Evolutionary conservation across 768 basidiomycete genomes (phyloP), one percentile per base, ranked within the genome.

Genomic region (Russula griseocarnosa): DNA sequence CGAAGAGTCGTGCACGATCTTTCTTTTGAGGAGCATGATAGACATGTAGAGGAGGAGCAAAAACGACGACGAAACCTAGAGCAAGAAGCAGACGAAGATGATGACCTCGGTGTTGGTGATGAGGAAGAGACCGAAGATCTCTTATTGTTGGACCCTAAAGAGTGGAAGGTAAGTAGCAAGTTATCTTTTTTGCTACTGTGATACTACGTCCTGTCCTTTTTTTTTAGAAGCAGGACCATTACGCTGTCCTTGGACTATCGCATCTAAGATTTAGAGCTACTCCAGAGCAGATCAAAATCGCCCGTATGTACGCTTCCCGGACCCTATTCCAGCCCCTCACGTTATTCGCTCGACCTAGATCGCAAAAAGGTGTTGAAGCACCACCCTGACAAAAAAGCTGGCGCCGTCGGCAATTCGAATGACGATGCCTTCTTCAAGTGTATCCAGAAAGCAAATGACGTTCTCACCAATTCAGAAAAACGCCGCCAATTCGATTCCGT

Each of bases 341-440:
- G 49, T 62, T 58, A 40, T 34, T 49, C 49, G 47, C 52, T 32
- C 52, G 30, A 26, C 36, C 40, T 26, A 97, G 94, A 99, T 81
- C 91, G 93, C 71, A 92, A 94, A 81, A 97, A 97, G 77, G 94
- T 96, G n/a, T 85, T 97, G 58, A 93, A 92, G 73, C 94, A 97
- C 76, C 94, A 97, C 73, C 94, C 94, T 0, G 94, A 97, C 78
- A 96, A 97, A 78, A 96, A 97, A 74, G 84, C 87, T 38, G 84
- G 82, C 55, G 76, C 81, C 47, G 83, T 83, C 52, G 83, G 86
- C 70, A 88, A 89, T 69, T 86, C 91, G 58, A 95, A 98, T 79
- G 95, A 98, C 75, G 96, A 99, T 71, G 87, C 87, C 0, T 98
- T 99, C 82, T 99, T 99, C 90, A 99, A 99, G 78, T 99, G 97